Conservation (phyloP, 148 eudicot genomes). For the Suaeda aralocaspica region DNA sequence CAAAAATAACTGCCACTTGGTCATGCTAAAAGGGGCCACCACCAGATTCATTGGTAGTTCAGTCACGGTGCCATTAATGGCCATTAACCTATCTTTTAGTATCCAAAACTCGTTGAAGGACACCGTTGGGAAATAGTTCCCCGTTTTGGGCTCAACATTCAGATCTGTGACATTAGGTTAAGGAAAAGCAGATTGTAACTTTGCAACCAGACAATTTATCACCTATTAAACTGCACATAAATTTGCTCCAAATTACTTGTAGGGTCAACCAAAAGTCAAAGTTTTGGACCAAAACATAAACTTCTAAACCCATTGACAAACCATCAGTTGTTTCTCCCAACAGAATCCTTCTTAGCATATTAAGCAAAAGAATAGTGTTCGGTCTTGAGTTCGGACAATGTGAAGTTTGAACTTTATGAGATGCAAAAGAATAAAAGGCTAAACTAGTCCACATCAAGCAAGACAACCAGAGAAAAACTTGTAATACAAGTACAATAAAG, state of each 20-base stretch:
- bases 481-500: slow-evolving; percentile 2
- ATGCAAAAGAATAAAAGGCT: neutral
- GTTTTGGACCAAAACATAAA: neutral
- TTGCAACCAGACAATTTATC: slow-evolving; percentile 6
- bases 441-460: slow-evolving; percentile 11
- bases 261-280: too few species aligned
- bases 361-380: neutral
- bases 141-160: slow-evolving; percentile 70
- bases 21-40: slow-evolving; percentile 95
- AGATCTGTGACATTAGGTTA: slow-evolving; percentile 58
- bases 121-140: slow-evolving; percentile 83
- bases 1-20: slow-evolving; percentile 91
- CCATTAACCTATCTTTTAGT: slow-evolving; percentile 80
- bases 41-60: slow-evolving; percentile 81
- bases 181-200: slow-evolving; percentile 30
- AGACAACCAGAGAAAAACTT: neutral
- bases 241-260: neutral
- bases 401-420: too few species aligned
- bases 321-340: neutral
- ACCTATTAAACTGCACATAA: neutral
- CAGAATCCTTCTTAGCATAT: neutral
- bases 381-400: too few species aligned
- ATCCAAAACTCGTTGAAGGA: slow-evolving; percentile 97
- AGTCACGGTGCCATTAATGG: slow-evolving; percentile 73
- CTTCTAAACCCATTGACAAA: neutral